These are phyloP conservation scores for Tanacetum coccineum DNA, from an alignment of 129 eudicot genomes.

Conservation along the genomic window DNA sequence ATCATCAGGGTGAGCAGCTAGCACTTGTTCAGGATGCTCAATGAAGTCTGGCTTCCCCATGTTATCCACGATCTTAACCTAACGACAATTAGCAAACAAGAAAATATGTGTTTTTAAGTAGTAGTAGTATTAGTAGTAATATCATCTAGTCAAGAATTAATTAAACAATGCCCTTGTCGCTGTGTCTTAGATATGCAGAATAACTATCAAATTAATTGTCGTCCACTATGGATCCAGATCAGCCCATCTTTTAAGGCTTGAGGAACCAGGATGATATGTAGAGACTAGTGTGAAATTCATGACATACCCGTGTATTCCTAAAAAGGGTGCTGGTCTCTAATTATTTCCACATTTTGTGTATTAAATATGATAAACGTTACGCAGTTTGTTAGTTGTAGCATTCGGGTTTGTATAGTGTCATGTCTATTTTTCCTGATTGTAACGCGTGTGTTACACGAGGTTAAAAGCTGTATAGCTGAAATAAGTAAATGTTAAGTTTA, in stretches of 20 bases:
- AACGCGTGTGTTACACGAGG: too few species aligned
- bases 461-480: too few species aligned
- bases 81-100: slow-evolving; percentile 40
- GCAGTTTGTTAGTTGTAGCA: slow-evolving; percentile 24
- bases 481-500: too few species aligned
- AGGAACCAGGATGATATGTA: slow-evolving; percentile 23
- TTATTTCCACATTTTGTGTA: slow-evolving; percentile 26
- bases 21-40: slow-evolving; percentile 37
- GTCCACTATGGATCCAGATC: slow-evolving; percentile 16
- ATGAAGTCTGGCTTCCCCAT: slow-evolving; percentile 32
- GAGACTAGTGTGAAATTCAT: slow-evolving; percentile 33
- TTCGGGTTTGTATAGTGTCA: background rate
- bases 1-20: slow-evolving; percentile 37
- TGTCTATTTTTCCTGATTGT: too few species aligned
- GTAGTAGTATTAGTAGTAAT: slow-evolving; percentile 4
- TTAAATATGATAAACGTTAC: slow-evolving; percentile 18
- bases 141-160: slow-evolving; percentile 26
- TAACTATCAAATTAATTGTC: slow-evolving; percentile 26
- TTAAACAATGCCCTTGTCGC: slow-evolving; percentile 18
- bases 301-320: slow-evolving; percentile 28
- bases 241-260: slow-evolving; percentile 28
- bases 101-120: slow-evolving; percentile 24
- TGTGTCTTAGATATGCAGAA: slow-evolving; percentile 23
- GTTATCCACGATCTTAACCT: slow-evolving; percentile 37
- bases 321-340: slow-evolving; percentile 26